Evolutionary conservation across 352 stramenopile species (phyloP), one percentile per base, ranked within the genome.

Genomic region (Phytophthora sp.): DNA sequence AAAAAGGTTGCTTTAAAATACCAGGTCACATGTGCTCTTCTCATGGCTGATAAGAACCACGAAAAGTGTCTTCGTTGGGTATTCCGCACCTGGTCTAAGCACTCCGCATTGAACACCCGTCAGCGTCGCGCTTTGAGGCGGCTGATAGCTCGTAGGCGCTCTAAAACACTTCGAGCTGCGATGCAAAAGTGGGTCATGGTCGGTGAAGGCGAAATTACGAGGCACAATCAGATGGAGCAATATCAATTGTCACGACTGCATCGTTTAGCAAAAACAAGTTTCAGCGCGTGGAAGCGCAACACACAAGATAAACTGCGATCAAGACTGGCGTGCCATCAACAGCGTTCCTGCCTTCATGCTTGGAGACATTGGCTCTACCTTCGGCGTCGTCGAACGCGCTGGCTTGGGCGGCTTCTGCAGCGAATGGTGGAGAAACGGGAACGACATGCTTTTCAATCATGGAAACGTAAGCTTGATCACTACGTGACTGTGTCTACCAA

Each of bases 1-100:
- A 62, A 39, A 11, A 74, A 67, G n/a, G 21, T 59, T 11, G 18
- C 27, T 0, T 45, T 67, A 46, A 68, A 62, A 39, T 82, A 75
- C 42, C 69, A 76, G 50, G 32, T 78, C 23, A 66, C 60, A n/a
- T 79, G 69, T 10, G 62, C 69, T 27, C 48, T 82, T 11, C 15
- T 48, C 17, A 58, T 78, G 53, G 55, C 61, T 20, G 66, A 79
- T 26, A 54, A 45, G 20, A 73, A 54, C 15, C 55, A 50, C 4
- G 57, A 62, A 23, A 48, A 28, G 2, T 11, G 50, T 2, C 37
- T 62, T 18, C 65, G 73, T 11, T 15, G 1, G 7, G 20, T 68
- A 8, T 57, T 78, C 26, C 44, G 15, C 6, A 48, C 43, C 6
- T 82, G 73, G 73, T 54, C 39, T 0, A 37, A 3, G 21, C 23